Conservation (phyloP, 2,329 filamentous ascomycete genomes). For the Monilinia vaccinii-corymbosi region DNA sequence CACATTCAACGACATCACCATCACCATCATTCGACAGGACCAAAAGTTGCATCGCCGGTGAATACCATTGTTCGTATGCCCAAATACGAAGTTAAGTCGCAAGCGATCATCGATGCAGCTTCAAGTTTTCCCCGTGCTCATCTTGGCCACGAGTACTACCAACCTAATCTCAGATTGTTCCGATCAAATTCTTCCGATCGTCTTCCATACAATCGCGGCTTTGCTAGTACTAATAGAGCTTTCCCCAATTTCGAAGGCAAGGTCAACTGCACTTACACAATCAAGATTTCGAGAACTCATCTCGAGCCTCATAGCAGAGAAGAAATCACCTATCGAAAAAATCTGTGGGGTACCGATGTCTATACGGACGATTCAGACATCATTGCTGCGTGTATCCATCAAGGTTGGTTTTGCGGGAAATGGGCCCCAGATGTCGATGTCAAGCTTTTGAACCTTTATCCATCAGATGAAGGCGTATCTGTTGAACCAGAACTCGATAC, state of each 20-base stretch:
- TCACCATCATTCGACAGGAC: constrained; percentile 34
- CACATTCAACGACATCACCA: constrained; percentile 33
- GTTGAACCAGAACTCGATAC: constrained; percentile 8
- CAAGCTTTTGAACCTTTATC: constrained; percentile 51
- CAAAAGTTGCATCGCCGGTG: constrained; percentile 21
- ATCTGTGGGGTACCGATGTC: constrained; percentile 86
- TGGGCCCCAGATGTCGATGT: constrained; percentile 73
- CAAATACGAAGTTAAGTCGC: constrained; percentile 57
- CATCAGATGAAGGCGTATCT: constrained; percentile 26
- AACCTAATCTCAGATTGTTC: constrained; percentile 49
- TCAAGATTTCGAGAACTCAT: constrained; percentile 77
- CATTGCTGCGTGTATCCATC: constrained; percentile 85
- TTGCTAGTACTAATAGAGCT: constrained; percentile 23
- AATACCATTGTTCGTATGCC: constrained; percentile 47
- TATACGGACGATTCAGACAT: constrained; percentile 96
- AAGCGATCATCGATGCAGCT: constrained; percentile 63
- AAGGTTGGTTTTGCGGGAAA: constrained; percentile 83
- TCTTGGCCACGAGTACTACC: constrained; percentile 77
- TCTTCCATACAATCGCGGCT: constrained; percentile 16
- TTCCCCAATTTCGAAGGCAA: constrained; percentile 65
- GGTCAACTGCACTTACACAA: constrained; percentile 79
- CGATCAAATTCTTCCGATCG: constrained; percentile 36
- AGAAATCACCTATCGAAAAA: constrained; percentile 71
- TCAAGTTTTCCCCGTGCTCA: constrained; percentile 65
- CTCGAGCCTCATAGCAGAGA: constrained; percentile 62